A percentile compares a stretch with the other conserved stretches of the same genome.
Conservation (phyloP, 352 stramenopile species). For the Globisporangium iwayamae region DNA sequence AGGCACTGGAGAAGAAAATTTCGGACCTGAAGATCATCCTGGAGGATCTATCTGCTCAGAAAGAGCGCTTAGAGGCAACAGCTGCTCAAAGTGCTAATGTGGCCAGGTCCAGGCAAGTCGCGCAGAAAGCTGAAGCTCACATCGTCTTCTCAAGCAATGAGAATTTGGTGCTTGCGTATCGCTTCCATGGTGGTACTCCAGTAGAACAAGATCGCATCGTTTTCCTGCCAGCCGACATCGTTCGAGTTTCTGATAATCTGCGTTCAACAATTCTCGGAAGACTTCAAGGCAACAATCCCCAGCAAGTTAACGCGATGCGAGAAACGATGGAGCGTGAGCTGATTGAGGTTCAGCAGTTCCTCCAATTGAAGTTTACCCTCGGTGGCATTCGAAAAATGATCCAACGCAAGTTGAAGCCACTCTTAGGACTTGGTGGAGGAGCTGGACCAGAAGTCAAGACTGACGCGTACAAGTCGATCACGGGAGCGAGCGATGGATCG, state of each 20-base stretch:
- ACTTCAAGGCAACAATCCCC: conserved; percentile 39
- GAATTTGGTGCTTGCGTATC: conserved; percentile 31
- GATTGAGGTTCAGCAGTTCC: conserved; percentile 31
- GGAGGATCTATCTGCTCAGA: background rate
- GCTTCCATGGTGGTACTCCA: conserved; percentile 27
- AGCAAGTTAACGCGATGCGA: conserved; percentile 25
- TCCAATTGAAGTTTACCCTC: conserved; percentile 23
- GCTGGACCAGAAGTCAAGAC: conserved; percentile 22
- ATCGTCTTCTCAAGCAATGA: conserved; percentile 15
- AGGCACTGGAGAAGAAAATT: conserved; percentile 19
- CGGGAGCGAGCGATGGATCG: conserved; percentile 18
- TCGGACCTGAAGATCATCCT: conserved; percentile 10
- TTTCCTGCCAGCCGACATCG: conserved; percentile 41
- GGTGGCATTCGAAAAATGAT: conserved; percentile 23
- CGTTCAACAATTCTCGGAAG: conserved; percentile 47
- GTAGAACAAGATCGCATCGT: conserved; percentile 30
- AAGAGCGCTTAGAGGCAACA: background rate
- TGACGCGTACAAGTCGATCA: conserved; percentile 28
- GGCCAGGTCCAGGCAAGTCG: background rate
- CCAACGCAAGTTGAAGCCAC: conserved; percentile 20
- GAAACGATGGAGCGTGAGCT: conserved; percentile 36
- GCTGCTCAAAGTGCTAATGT: background rate
- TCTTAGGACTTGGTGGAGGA: conserved; percentile 4
- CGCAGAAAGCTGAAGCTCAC: background rate
- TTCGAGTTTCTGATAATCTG: conserved; percentile 39